Evolutionary conservation across 345 rosid genomes (phyloP), one percentile per base, ranked within the genome.

Genomic region (Limnanthes douglasii): DNA sequence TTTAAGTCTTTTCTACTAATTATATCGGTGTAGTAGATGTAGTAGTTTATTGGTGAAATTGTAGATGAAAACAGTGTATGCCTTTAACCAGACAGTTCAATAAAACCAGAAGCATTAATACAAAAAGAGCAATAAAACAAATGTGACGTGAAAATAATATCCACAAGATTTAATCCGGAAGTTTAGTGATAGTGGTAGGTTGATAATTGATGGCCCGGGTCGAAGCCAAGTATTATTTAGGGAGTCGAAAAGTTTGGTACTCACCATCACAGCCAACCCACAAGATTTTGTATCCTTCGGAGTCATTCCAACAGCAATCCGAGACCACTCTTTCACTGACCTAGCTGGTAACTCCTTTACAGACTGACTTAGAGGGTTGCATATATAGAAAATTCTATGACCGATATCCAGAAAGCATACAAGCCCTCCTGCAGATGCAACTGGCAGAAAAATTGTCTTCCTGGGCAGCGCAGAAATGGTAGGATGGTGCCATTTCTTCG

Each of bases 241-340:
- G 0, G 98, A 90, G 64, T 90, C 98, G 23, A 72, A 90, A 36
- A 90, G 65, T 62, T 75, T n/a, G 94, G n/a, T 64, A 80, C 62
- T 84, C 98, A 11, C 98, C 95, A 48, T 90, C 78, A 55, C 82
- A 74, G 37, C 94, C 86, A 36, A 84, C 71, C 98, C 95, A 90
- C 44, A 90, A 15, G 34, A 90, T 64, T 66, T 80, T 80, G 43
- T 90, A 90, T 24, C 86, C 92, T 72, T 76, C 52, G 77, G 26
- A 43, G 85, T 70, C 95, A 90, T 90, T 27, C 94, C 98, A 26
- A 84, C 92, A 15, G 94, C 93, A 37, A 90, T 65, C 4, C 85
- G 84, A 5, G 95, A 84, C 98, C 85, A 78, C 29, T 84, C 92
- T 56, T 62, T 75, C 18, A 84, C 80, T 22, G 95, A 77, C 52